These are phyloP conservation scores for Trichocladium antarcticum DNA, from an alignment of 495 filamentous ascomycete genomes.

Conservation along the genomic window DNA sequence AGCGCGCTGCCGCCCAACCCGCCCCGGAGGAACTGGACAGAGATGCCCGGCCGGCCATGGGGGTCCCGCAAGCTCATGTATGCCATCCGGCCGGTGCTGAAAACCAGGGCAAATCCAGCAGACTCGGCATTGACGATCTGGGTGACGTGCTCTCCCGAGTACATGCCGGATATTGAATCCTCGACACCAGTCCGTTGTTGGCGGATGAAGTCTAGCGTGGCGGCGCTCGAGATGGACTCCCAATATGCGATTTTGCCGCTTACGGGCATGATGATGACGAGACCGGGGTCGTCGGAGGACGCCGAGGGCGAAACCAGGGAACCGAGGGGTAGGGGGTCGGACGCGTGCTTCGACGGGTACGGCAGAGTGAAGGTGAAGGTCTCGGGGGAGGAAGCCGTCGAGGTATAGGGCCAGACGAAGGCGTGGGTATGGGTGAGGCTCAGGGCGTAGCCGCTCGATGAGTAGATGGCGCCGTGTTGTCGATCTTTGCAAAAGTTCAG, in stretches of 20 bases:
- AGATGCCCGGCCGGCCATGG: constrained; percentile 73
- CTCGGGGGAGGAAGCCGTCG: constrained; percentile 51
- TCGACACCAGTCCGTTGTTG: constrained; percentile 71
- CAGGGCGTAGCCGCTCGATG: constrained; percentile 60
- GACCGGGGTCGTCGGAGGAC: constrained; percentile 62
- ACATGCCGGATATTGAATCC: constrained; percentile 55
- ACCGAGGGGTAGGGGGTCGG: constrained; percentile 65
- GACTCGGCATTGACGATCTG: constrained; percentile 69
- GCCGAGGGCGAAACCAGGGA: constrained; percentile 63
- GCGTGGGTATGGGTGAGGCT: constrained; percentile 69
- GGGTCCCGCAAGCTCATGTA: constrained; percentile 74
- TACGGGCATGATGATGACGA: constrained; percentile 71
- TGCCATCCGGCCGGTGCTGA: constrained; percentile 74
- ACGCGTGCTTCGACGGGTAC: constrained; percentile 50
- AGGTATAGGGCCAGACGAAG: constrained; percentile 77
- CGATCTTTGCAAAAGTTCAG: constrained; percentile 31
- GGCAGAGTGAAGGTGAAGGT: constrained; percentile 68
- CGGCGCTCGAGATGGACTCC: constrained; percentile 81
- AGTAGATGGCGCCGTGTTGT: constrained; percentile 54
- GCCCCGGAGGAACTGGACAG: constrained; percentile 59
- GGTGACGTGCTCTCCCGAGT: constrained; percentile 63
- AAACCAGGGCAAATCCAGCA: constrained; percentile 70
- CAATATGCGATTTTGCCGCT: constrained; percentile 84
- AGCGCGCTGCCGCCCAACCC: constrained; percentile 36
- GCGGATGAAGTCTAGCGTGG: constrained; percentile 60